Conservation (phyloP, 1,284 basidiomycete genomes). For the Serendipita sp. region DNA sequence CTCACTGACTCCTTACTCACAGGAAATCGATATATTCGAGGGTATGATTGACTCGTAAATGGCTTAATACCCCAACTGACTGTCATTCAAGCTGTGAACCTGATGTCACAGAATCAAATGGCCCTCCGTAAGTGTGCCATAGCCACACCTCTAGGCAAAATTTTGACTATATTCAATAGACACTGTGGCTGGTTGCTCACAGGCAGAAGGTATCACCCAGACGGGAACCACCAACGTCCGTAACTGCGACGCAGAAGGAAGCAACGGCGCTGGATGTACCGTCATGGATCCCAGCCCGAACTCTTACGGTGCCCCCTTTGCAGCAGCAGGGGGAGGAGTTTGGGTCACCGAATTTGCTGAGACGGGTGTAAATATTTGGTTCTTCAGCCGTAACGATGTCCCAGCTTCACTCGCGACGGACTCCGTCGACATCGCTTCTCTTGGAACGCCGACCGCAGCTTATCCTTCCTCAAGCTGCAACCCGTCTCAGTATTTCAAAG, state of each 20-base stretch:
- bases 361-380: conserved; percentile 61
- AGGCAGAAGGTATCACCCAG: conserved; percentile 1
- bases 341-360: conserved; percentile 58
- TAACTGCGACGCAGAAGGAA: conserved; percentile 28
- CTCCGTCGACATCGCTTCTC: conserved; percentile 44
- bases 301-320: conserved; percentile 54
- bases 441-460: conserved; percentile 56
- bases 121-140: background rate
- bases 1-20: background rate
- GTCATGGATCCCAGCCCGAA: conserved; percentile 35
- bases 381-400: conserved; percentile 43
- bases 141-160: too few relatives aligned
- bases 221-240: background rate
- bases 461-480: conserved; percentile 45
- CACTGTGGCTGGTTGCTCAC: background rate
- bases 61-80: background rate
- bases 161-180: background rate
- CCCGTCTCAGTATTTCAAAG: conserved; percentile 19
- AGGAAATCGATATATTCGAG: conserved; percentile 6
- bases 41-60: background rate
- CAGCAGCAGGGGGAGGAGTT: conserved; percentile 49
- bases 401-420: conserved; percentile 40
- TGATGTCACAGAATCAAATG: background rate
- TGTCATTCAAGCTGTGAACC: background rate
- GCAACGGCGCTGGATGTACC: conserved; percentile 40